Evolutionary conservation across 768 basidiomycete species (phyloP), one percentile per base, ranked within the genome.

Genomic region (Tremella yokohamensis): DNA sequence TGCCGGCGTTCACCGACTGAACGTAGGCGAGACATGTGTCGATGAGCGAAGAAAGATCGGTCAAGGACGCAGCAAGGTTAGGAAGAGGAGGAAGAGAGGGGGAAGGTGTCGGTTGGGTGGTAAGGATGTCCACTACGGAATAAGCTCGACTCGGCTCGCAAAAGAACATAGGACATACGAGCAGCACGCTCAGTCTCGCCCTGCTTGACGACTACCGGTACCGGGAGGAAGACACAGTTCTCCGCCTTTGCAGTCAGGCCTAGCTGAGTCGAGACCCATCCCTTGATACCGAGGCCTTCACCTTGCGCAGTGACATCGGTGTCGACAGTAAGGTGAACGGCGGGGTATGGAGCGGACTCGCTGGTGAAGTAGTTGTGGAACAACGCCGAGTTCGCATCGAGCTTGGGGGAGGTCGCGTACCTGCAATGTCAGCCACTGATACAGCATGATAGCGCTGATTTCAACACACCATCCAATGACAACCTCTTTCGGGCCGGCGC

Each of bases 281-380:
- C 90, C 74, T 86, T 87, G 1, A 94, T 86, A 44, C 90, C 87
- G 6, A 91, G 83, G 49, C 81, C 74, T 51, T 80, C 76, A 11
- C 81, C 70, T 1, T 57, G 57, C 8, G 61, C 62, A n/a, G 68
- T 64, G 2, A 85, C 80, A 18, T 89, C 87, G 8, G 92, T 93
- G 78, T 94, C 89, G 38, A 98, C 80, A 3, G 91, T 86, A 54
- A 98, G 81, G 76, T 97, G 92, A 49, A 98, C 84, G 2, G 94
- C 91, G 29, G 86, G 89, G 74, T 87, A 84, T 2, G 91, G 89
- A 0, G 84, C 81, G 4, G 90, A 90, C 78, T 97, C 91, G 82
- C 89, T 86, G 40, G 89, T 85, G 78, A 96, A 98, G 80, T 96
- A 96, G 78, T 93, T 91, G 82, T 97, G 94, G 73, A 98, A 93